Conservation (phyloP, 2,329 filamentous ascomycete species). For the Catunica adiposa region DNA sequence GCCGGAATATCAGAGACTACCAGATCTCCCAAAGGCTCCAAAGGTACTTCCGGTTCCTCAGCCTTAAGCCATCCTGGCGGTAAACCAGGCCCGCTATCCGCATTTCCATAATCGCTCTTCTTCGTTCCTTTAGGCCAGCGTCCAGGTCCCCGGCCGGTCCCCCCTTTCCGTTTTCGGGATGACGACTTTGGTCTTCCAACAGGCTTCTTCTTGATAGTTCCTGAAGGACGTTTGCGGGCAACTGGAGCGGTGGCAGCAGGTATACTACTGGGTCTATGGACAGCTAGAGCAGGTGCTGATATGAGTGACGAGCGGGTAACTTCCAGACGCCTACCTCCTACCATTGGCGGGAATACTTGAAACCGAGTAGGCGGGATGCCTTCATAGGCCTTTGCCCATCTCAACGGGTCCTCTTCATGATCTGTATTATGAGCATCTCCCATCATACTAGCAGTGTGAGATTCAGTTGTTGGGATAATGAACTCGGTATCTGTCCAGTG, state of each 20-base stretch:
- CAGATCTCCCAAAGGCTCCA: neutral
- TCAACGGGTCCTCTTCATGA: conserved; percentile 21
- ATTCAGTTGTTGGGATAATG: conserved; percentile 8
- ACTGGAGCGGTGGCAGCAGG: conserved; percentile 17
- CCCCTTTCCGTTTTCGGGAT: conserved; percentile 24
- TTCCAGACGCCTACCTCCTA: conserved; percentile 30
- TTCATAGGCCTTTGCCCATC: conserved; percentile 33
- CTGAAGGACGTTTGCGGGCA: conserved; percentile 24
- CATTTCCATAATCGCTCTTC: conserved; percentile 51
- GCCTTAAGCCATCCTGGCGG: conserved; percentile 35
- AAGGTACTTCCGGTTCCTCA: neutral
- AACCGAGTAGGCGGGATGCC: conserved; percentile 55
- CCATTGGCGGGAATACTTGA: conserved; percentile 58
- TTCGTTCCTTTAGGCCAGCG: conserved; percentile 53
- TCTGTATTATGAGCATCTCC: conserved; percentile 15
- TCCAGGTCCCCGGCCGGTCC: conserved; percentile 47
- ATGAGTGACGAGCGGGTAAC: conserved; percentile 30
- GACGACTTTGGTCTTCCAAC: conserved; percentile 18
- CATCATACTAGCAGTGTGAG: conserved; percentile 4
- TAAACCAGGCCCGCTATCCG: conserved; percentile 46
- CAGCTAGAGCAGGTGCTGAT: conserved; percentile 21
- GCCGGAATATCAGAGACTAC: neutral
- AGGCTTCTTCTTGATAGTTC: conserved; percentile 18
- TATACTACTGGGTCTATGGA: conserved; percentile 18
- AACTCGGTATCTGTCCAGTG: neutral